These are phyloP conservation scores for Rubroboletus pulcherrimus DNA, from an alignment of 768 basidiomycete species.

Conservation along the genomic window DNA sequence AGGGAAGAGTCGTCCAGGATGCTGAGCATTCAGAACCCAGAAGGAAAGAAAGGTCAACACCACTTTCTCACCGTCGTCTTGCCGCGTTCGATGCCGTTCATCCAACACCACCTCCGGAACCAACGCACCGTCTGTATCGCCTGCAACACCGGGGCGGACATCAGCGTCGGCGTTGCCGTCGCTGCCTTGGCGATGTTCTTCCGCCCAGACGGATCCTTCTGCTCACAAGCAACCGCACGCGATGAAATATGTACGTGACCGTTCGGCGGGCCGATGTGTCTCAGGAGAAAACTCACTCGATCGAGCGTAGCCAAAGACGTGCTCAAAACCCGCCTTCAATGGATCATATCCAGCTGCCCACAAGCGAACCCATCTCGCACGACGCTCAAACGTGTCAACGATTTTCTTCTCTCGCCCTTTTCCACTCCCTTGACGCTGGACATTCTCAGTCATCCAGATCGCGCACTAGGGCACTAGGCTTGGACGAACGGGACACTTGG, in stretches of 20 bases:
- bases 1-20: background rate
- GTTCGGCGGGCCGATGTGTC: background rate
- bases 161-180: constrained; percentile 60
- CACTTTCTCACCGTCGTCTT: constrained; percentile 47
- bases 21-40: constrained; percentile 26
- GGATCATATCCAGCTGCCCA: constrained; percentile 76
- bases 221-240: constrained; percentile 1
- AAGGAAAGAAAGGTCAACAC: constrained; percentile 53
- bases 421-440: background rate
- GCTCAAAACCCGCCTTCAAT: constrained; percentile 75
- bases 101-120: constrained; percentile 35
- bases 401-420: constrained; percentile 54
- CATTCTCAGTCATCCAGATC: background rate
- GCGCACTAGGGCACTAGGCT: background rate
- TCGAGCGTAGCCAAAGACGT: constrained; percentile 47
- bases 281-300: background rate
- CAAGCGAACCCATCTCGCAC: constrained; percentile 79
- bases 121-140: constrained; percentile 44
- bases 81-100: constrained; percentile 47
- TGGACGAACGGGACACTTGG: background rate
- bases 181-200: constrained; percentile 58
- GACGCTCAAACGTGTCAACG: constrained; percentile 77
- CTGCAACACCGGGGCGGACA: constrained; percentile 58
- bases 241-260: constrained; percentile 21
- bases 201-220: constrained; percentile 44